Evolutionary conservation across 2,329 filamentous ascomycete genomes (phyloP).

Genomic region (Sporothrix brunneoviolacea): DNA sequence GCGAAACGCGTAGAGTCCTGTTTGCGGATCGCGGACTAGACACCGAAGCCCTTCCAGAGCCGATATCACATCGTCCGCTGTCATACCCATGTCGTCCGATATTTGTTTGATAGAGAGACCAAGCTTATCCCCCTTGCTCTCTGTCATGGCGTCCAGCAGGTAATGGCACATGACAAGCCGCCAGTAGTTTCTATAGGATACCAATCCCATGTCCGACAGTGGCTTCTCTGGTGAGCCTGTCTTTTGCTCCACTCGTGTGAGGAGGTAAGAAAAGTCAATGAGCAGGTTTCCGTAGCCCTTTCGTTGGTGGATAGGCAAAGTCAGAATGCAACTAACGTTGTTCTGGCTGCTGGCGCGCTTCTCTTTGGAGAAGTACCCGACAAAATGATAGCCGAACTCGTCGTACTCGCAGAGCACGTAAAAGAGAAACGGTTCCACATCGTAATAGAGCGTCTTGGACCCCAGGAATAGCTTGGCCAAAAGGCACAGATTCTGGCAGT

Average conservation of each 20-base stretch:
- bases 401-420: slow-evolving; percentile 96
- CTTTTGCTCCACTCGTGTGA: slow-evolving; percentile 87
- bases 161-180: slow-evolving; percentile 81
- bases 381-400: slow-evolving; percentile 86
- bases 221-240: slow-evolving; percentile 96
- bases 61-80: slow-evolving; percentile 90
- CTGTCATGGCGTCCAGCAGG: slow-evolving; percentile 52
- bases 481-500: slow-evolving; percentile 95
- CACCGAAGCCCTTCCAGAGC: slow-evolving; percentile 85
- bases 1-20: slow-evolving; percentile 81
- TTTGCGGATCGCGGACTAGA: slow-evolving; percentile 81
- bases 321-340: slow-evolving; percentile 96
- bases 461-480: slow-evolving; percentile 96
- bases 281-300: slow-evolving; percentile 95
- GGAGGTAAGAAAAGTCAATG: slow-evolving; percentile 96
- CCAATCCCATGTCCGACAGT: slow-evolving; percentile 92
- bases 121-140: slow-evolving; percentile 33
- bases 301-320: slow-evolving; percentile 90
- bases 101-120: slow-evolving; percentile 60
- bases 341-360: slow-evolving; percentile 92
- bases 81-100: slow-evolving; percentile 89
- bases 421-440: slow-evolving; percentile 94
- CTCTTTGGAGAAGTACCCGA: slow-evolving; percentile 99
- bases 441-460: slow-evolving; percentile 96
- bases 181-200: slow-evolving; percentile 98